These are phyloP conservation scores for Chaetomium sp. DNA, from an alignment of 2,329 filamentous ascomycete species.

Conservation along the genomic window DNA sequence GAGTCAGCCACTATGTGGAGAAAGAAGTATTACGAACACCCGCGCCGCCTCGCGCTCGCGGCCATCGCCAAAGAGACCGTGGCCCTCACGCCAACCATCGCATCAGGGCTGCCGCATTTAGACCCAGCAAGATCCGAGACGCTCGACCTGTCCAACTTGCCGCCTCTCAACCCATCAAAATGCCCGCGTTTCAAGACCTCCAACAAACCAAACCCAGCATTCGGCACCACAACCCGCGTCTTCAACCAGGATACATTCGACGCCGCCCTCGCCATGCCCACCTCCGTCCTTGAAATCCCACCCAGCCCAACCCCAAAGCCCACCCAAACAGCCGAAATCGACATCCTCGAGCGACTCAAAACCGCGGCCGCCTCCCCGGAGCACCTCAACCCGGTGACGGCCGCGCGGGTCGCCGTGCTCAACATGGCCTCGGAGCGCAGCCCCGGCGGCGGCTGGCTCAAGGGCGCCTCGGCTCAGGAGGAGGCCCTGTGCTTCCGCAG, in stretches of 20 bases:
- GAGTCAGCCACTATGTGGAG: slow-evolving; percentile 15
- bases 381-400: slow-evolving; percentile 15
- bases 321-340: background rate
- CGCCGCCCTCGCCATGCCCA: slow-evolving; percentile 28
- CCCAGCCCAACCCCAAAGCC: background rate
- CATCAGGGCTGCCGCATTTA: slow-evolving; percentile 18
- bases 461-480: slow-evolving; percentile 66
- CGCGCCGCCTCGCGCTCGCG: slow-evolving; percentile 21
- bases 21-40: slow-evolving; percentile 22
- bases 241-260: slow-evolving; percentile 29
- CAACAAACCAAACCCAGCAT: background rate
- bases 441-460: slow-evolving; percentile 67
- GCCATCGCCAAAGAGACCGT: slow-evolving; percentile 24
- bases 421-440: slow-evolving; percentile 64
- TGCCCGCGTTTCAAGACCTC: slow-evolving; percentile 24
- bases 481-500: slow-evolving; percentile 66
- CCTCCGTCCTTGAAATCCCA: slow-evolving; percentile 7
- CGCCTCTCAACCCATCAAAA: slow-evolving; percentile 22
- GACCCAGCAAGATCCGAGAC: slow-evolving; percentile 15
- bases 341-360: slow-evolving; percentile 13
- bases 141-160: slow-evolving; percentile 9
- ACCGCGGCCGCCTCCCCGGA: background rate
- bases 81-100: slow-evolving; percentile 13
- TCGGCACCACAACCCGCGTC: slow-evolving; percentile 29
- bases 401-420: slow-evolving; percentile 45